A percentile compares a stretch with the other conserved stretches of the same genome.
Evolutionary conservation across 2,329 filamentous ascomycete genomes (phyloP).

Genomic region (Arachnopeziza araneosa): DNA sequence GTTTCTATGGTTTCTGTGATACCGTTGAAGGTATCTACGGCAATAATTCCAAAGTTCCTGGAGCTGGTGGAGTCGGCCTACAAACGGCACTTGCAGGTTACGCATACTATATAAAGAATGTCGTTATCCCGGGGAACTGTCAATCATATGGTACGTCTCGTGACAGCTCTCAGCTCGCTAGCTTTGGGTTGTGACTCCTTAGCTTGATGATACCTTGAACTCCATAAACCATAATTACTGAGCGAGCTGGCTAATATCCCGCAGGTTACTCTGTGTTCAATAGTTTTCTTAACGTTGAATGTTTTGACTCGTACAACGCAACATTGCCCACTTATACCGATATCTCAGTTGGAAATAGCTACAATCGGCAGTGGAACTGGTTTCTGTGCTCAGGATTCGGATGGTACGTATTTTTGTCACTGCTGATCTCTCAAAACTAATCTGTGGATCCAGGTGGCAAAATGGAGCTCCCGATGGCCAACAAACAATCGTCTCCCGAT

Average conservation of each 20-base stretch:
- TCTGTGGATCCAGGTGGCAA: conserved; percentile 44
- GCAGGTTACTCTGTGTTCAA: conserved; percentile 39
- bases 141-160: background rate
- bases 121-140: conserved; percentile 35
- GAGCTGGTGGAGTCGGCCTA: conserved; percentile 40
- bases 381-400: conserved; percentile 42
- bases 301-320: conserved; percentile 45
- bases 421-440: conserved; percentile 46
- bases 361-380: conserved; percentile 51
- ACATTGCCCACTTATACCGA: conserved; percentile 45
- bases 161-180: background rate
- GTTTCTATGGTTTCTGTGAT: conserved; percentile 35
- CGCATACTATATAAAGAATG: conserved; percentile 41
- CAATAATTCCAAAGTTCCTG: conserved; percentile 17
- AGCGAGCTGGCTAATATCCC: background rate
- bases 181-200: background rate
- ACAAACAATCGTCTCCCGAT: conserved; percentile 20
- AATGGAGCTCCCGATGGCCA: conserved; percentile 37
- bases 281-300: conserved; percentile 33
- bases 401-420: conserved; percentile 1
- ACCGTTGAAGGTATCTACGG: conserved; percentile 22
- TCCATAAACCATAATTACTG: background rate
- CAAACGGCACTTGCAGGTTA: conserved; percentile 44
- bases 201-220: background rate
- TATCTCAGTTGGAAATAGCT: conserved; percentile 36